These are phyloP conservation scores for Aspergillus spinulosporus DNA, from an alignment of 2,329 filamentous ascomycete species.

Conservation along the genomic window DNA sequence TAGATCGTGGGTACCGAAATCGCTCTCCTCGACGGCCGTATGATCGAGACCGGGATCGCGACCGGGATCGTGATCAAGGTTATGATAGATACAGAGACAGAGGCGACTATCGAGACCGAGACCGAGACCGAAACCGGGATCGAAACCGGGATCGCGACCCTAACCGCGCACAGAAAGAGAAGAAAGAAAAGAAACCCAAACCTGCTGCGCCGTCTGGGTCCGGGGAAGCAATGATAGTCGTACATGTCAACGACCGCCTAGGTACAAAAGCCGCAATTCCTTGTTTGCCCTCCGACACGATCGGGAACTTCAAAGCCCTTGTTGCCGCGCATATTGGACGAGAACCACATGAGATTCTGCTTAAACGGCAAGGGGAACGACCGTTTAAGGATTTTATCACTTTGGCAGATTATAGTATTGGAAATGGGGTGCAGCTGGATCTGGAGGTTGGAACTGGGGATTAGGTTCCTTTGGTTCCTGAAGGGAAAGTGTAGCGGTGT, in stretches of 20 bases:
- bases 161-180: conserved; percentile 39
- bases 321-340: conserved; percentile 87
- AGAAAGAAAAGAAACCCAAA: conserved; percentile 45
- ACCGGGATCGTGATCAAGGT: conserved; percentile 25
- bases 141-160: conserved; percentile 12
- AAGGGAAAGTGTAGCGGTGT: no score
- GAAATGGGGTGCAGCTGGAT: conserved; percentile 71
- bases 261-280: conserved; percentile 95
- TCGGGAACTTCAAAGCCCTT: conserved; percentile 44
- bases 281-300: conserved; percentile 78
- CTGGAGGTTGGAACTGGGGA: conserved; percentile 53
- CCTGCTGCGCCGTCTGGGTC: conserved; percentile 41
- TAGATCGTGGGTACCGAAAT: conserved; percentile 55
- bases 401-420: conserved; percentile 89
- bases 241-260: conserved; percentile 90
- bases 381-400: conserved; percentile 91
- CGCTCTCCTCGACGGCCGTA: conserved; percentile 16
- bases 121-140: neutral
- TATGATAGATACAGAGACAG: neutral
- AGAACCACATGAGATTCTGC: conserved; percentile 84
- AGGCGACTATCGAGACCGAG: conserved; percentile 13
- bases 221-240: conserved; percentile 82
- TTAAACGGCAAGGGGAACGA: conserved; percentile 87
- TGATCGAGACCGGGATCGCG: conserved; percentile 36
- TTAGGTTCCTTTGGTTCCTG: conserved; percentile 23